These are phyloP conservation scores for Spatholobus suberectus DNA, from an alignment of 306 rosid species.

Conservation along the genomic window DNA sequence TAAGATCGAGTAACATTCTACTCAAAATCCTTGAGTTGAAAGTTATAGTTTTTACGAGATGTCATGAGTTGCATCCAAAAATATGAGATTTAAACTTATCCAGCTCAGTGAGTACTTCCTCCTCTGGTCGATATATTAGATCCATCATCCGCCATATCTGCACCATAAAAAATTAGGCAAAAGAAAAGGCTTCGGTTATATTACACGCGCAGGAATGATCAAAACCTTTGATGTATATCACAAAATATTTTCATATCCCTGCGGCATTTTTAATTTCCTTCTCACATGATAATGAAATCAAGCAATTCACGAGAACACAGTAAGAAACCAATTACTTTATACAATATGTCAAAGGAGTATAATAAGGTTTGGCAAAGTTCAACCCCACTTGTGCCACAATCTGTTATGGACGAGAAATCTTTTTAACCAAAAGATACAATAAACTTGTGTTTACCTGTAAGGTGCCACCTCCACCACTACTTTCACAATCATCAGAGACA, in stretches of 20 bases:
- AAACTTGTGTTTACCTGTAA: slow-evolving; percentile 68
- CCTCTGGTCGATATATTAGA: slow-evolving; percentile 66
- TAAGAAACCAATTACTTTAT: background rate
- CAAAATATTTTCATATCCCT: background rate
- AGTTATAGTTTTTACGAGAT: background rate
- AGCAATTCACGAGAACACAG: background rate
- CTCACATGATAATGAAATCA: background rate
- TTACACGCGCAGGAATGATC: background rate
- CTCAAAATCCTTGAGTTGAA: background rate
- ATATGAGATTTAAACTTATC: slow-evolving; percentile 52
- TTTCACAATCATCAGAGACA: slow-evolving; percentile 95
- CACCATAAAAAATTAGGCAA: background rate
- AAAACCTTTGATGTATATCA: background rate
- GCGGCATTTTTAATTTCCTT: background rate
- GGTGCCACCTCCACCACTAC: slow-evolving; percentile 88
- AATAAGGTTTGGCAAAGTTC: background rate
- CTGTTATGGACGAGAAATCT: background rate
- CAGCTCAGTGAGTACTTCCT: slow-evolving; percentile 66
- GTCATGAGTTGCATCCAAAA: slow-evolving; percentile 34
- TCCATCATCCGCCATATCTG: slow-evolving; percentile 87
- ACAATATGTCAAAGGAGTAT: background rate
- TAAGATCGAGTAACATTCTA: background rate
- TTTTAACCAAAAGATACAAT: slow-evolving; percentile 1
- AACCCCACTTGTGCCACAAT: background rate
- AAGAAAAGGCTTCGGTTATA: background rate